A percentile compares a stretch with the other conserved stretches of the same genome.
Evolutionary conservation across 2,329 filamentous ascomycete genomes (phyloP).

Genomic region (Diaporthe amygdali): DNA sequence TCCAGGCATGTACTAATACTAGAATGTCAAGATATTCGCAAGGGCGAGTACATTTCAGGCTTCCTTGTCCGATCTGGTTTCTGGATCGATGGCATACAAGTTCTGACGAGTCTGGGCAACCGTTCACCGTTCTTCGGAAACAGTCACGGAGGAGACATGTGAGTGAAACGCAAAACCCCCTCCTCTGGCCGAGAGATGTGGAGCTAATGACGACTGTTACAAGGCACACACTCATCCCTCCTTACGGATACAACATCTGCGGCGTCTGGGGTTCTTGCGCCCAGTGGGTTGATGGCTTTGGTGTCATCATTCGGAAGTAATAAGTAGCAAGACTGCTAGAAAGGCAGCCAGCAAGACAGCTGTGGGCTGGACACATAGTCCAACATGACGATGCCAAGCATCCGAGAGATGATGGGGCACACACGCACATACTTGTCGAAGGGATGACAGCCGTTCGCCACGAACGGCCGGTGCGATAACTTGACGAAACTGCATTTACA

Average conservation of each 20-base stretch:
- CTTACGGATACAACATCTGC: slow-evolving; percentile 85
- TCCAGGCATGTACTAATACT: slow-evolving; percentile 28
- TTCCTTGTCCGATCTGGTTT: slow-evolving; percentile 81
- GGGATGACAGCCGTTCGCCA: not conserved
- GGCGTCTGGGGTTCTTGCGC: slow-evolving; percentile 85
- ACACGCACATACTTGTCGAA: slow-evolving; percentile 11
- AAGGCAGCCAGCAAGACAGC: not conserved
- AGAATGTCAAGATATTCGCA: slow-evolving; percentile 69
- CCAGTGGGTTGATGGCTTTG: slow-evolving; percentile 84
- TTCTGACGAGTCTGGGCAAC: slow-evolving; percentile 87
- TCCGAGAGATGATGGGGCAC: not conserved
- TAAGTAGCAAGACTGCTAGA: not conserved
- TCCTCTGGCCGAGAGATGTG: not conserved
- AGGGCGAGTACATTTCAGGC: slow-evolving; percentile 85
- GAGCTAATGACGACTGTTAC: slow-evolving; percentile 30
- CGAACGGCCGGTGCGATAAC: not conserved
- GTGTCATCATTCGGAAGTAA: slow-evolving; percentile 60
- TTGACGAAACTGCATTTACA: slow-evolving; percentile 8
- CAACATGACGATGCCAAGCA: not conserved
- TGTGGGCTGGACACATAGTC: not conserved
- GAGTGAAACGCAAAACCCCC: slow-evolving; percentile 47
- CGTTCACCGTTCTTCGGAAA: slow-evolving; percentile 88
- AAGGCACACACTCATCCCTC: slow-evolving; percentile 88
- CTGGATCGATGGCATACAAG: slow-evolving; percentile 88
- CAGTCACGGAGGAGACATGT: slow-evolving; percentile 79